Base-by-base conservation (phyloP, 805 yeast genomes). In the Pichia californica region DNA sequence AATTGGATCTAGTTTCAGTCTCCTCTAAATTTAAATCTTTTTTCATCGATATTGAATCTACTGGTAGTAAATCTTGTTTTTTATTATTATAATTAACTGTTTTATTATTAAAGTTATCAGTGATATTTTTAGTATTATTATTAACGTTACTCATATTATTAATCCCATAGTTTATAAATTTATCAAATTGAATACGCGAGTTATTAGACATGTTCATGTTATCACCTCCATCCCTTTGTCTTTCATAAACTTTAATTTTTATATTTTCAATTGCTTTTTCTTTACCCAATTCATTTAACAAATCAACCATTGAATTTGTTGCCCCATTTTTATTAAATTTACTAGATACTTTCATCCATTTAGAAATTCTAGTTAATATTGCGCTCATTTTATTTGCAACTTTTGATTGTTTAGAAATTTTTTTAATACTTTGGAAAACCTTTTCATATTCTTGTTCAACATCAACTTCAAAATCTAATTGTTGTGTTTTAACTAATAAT, bases 211-310 rank as follows among this genome's bases (percentile, higher is more conserved):
- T 38, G n/a, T 50, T 44, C 16, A 50, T 53, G 41, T 57, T 58
- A 45, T 59, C 63, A 14, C 63, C 61, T 27, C 48, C 55, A 25
- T 44, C 51, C 30, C 51, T 52, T 44, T 6, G 3, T 25, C 49
- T 51, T 5, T 27, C 2, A 16, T 34, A 26, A 42, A 54, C 31
- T 9, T 58, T 53, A 23, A 58, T 45, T 39, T 45, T 56, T 39
- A 63, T 59, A 40, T 51, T 58, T 44, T 66, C 70, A n/a, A 66
- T 62, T 2, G 69, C 70, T 40, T 63, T 69, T 49, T 75, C 79
- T 40, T 68, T 67, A 9, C 74, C 80, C 43, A 76, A 67, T 56
- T 78, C 80, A 49, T 77, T 74, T 44, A 71, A 57, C 36, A 78
- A 60, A 31, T 69, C 70, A 45, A 77, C 63, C 63, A 76, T 74